Conservation (phyloP, 176 grass and related monocot species). For the Ensete ventricosum region DNA sequence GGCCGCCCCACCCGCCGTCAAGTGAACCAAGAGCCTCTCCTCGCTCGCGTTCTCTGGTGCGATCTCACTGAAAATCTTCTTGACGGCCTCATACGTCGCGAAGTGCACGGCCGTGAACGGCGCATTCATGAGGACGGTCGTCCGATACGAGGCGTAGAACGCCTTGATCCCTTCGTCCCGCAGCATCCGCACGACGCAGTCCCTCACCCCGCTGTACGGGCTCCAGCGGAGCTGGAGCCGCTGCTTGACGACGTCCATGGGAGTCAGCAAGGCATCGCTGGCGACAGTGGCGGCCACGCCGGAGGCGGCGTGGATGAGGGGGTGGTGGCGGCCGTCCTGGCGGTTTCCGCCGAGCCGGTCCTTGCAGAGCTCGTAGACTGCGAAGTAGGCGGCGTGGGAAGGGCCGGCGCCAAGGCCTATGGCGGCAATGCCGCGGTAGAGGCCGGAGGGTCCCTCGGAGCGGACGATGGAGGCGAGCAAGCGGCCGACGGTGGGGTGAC, state of each 20-base stretch:
- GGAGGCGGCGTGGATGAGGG: neutral
- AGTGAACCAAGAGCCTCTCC: neutral
- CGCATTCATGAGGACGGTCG: conserved; percentile 4
- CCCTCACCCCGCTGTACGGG: conserved; percentile 1
- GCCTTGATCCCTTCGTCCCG: neutral
- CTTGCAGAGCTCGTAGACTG: neutral
- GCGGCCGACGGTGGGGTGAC: neutral
- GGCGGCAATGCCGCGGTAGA: conserved; percentile 2
- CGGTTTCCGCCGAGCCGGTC: neutral
- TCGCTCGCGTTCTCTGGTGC: neutral
- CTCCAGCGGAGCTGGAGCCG: conserved; percentile 1
- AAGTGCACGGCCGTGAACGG: conserved; percentile 7
- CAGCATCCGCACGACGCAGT: conserved; percentile 2
- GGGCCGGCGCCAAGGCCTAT: conserved; percentile 3
- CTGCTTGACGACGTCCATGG: conserved; percentile 7
- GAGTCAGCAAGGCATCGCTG: neutral
- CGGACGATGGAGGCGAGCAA: neutral
- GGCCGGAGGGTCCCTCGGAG: neutral
- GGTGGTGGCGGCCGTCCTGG: neutral
- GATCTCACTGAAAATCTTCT: neutral
- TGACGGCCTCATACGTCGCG: conserved; percentile 3
- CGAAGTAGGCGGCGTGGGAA: conserved; percentile 1
- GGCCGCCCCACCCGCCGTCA: neutral
- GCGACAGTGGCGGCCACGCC: neutral
- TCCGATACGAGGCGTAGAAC: conserved; percentile 2